Base-by-base conservation (phyloP, 2,329 filamentous ascomycete species). In the Paraphaeosphaeria sporulosa region DNA sequence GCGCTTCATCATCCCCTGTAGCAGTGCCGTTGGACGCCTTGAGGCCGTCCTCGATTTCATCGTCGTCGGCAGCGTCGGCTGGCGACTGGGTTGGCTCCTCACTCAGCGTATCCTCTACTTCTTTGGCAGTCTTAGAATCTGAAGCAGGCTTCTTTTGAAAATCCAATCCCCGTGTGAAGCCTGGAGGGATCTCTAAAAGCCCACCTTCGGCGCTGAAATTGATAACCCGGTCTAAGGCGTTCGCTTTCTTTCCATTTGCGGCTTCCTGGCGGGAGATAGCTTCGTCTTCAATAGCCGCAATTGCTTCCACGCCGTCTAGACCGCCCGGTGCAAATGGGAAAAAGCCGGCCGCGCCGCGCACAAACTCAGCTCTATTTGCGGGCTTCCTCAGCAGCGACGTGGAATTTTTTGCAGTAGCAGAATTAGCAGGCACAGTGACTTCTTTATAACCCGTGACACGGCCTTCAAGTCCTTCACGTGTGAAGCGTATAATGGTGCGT, bases 321-420 rank as follows among this genome's bases (percentile, higher is more conserved):
- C 95, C 95, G 57, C 94, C 94, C 0, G 94, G 94, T 0, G 93
- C 90, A 79, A 98, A 97, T 0, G 94, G 94, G 61, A 97, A 96
- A 80, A 96, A 97, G 0, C 94, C 94, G 8, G 94, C 93, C 38
- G 91, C 94, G 15, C 95, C 95, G 62, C 94, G 87, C 13, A 98
- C 94, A 77, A 98, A 97, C 52, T 98, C 94, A 32, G 92, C 92
- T 63, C 92, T 87, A 59, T 88, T 89, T 15, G 92, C 94, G 3
- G 94, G 94, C 73, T 96, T 96, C 48, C 95, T 87, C 17, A 91
- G 82, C 43, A 97, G 83, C 5, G 93, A 97, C 0, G 94, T 98
- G 2, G 93, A 97, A 73, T 96, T 97, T 80, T 97, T 99, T 50
- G 93, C 94, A 17, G 92, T 97, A 17, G 91, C 92, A 70, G 91